Base-by-base conservation (phyloP, 1,284 basidiomycete genomes). In the Neotropicomus parvogracilis region DNA sequence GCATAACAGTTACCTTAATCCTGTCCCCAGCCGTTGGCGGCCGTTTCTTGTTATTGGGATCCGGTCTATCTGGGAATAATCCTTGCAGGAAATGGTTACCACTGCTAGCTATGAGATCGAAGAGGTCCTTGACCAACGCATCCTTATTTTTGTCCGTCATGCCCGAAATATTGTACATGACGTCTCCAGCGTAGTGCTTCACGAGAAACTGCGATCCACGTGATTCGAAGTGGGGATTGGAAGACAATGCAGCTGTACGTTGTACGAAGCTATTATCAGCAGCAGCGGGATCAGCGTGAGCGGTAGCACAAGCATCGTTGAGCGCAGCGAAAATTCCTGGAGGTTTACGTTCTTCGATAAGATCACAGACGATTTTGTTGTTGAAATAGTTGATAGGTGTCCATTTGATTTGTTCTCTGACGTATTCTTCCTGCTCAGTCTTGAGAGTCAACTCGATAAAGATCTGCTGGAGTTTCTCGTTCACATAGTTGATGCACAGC, bases 101-200 rank as follows among this genome's bases (percentile, higher is more conserved):
- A 58, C 88, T 91, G 36, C 77, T 73, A 29, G 83, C 89, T 50
- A 99, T 78, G 39, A 99, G 80, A 62, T 98, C 94, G 42, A 98
- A 75, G 33, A 99, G 76, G 65, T 99, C 97, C 69, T 98, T 98
- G 66, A 94, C 79, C 27, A 99, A 78, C 6, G 92, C 83, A 62
- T 99, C 97, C 78, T 99, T 99, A 78, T 99, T 99, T 81, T 99
- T 99, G 73, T 99, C 97, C 14, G 97, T 99, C 97, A 99, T 99
- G 9, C 97, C 97, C 13, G 87, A 67, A 8, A 99, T 85, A 56
- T 94, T 97, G 75, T 99, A 99, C 82, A 95, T 91, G 57, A 99
- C 97, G 65, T 99, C 97, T 57, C 97, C 97, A 24, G 95, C 95
- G 64, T 97, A 97, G 67, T 98, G 94, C 62, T 84, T 88, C 55